Conservation (phyloP, 305 asterid species). For the Solanum hybrid region DNA sequence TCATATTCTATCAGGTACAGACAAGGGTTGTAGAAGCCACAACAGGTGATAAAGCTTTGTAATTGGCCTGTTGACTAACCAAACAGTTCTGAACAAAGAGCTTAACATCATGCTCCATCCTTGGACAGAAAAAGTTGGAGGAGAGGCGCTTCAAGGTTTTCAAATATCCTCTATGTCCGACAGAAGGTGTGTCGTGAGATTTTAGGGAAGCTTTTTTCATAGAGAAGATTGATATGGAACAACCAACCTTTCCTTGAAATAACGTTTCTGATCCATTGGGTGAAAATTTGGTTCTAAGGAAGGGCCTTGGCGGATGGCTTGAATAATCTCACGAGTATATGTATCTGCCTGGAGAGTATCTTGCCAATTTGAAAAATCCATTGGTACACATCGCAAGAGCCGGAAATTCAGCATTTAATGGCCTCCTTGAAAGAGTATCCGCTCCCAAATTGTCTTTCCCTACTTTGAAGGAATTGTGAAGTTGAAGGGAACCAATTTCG, state of each 20-base stretch:
- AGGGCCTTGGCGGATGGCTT: background rate
- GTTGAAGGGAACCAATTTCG: background rate
- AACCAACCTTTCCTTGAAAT: background rate
- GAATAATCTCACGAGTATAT: background rate
- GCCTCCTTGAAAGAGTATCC: background rate
- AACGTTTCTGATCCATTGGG: background rate
- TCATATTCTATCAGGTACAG: background rate
- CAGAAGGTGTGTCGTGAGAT: background rate
- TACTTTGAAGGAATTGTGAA: background rate
- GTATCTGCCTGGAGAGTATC: background rate
- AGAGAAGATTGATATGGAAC: background rate
- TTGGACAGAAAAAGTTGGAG: background rate
- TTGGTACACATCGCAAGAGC: background rate
- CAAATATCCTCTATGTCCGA: background rate
- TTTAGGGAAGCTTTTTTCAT: no score
- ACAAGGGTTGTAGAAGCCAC: background rate
- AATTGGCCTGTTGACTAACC: background rate
- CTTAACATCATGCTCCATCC: background rate
- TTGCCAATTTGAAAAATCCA: background rate
- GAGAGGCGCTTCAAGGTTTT: background rate
- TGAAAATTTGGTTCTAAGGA: background rate
- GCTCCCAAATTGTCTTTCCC: background rate
- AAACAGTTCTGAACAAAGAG: background rate
- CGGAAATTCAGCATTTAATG: background rate
- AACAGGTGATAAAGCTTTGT: background rate